Evolutionary conservation across 495 filamentous ascomycete species (phyloP).

Genomic region (Aspergillus affinis): DNA sequence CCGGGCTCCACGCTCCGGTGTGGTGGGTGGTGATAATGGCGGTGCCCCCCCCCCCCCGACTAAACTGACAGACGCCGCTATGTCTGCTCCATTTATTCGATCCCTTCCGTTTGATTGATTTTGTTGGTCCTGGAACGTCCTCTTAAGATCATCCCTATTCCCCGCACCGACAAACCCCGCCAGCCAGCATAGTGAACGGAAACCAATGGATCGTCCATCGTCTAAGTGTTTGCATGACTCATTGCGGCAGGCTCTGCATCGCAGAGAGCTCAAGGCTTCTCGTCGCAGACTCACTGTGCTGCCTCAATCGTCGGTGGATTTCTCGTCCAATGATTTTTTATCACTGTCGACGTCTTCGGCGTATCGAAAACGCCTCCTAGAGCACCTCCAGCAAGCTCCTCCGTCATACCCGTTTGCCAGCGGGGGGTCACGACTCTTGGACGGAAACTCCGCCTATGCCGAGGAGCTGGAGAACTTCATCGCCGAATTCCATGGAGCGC

Average conservation of each 20-base stretch:
- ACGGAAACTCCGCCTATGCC: slow-evolving; percentile 68
- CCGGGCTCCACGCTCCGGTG: slow-evolving; percentile 8
- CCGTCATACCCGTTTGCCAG: slow-evolving; percentile 38
- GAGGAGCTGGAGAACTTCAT: slow-evolving; percentile 64
- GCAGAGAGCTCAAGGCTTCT: slow-evolving; percentile 43
- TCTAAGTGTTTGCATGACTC: slow-evolving; percentile 33
- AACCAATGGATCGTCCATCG: not conserved
- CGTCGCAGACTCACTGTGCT: slow-evolving; percentile 45
- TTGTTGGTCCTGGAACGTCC: not conserved
- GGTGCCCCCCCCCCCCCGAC: not conserved
- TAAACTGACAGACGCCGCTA: not conserved
- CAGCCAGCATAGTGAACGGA: not conserved
- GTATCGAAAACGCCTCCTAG: slow-evolving; percentile 31
- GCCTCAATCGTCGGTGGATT: slow-evolving; percentile 36
- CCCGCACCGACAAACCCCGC: not conserved
- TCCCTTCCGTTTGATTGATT: not conserved
- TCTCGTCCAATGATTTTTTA: slow-evolving; percentile 50
- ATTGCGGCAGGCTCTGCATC: slow-evolving; percentile 37
- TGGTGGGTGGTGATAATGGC: slow-evolving; percentile 1
- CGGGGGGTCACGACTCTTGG: slow-evolving; percentile 44
- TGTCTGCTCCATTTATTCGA: not conserved
- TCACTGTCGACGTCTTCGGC: slow-evolving; percentile 39
- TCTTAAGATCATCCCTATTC: not conserved
- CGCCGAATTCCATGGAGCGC: slow-evolving; percentile 64
- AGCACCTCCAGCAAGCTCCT: slow-evolving; percentile 32